Percentiles rank a stretch among this genome's conserved stretches.
Evolutionary conservation across 805 yeast genomes (phyloP).

Genomic region (Candida orba): DNA sequence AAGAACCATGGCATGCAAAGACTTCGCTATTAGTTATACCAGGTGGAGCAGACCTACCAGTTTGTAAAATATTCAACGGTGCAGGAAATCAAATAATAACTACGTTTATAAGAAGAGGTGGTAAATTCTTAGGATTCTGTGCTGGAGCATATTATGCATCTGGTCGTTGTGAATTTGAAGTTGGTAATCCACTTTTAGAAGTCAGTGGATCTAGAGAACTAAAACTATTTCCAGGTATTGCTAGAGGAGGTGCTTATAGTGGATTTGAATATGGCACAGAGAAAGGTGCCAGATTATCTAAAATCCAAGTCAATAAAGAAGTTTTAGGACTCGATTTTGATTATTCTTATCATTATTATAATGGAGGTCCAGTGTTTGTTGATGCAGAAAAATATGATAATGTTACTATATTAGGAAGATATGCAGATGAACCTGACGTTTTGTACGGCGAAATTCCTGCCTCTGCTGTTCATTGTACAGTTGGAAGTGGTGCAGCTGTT

Average conservation of each 20-base stretch:
- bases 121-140: constrained; percentile 80
- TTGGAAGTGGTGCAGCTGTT: constrained; percentile 71
- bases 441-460: constrained; percentile 38
- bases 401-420: constrained; percentile 70
- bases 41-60: constrained; percentile 95
- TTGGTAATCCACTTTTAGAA: constrained; percentile 61
- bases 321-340: constrained; percentile 25
- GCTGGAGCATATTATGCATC: constrained; percentile 92
- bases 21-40: constrained; percentile 81
- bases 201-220: constrained; percentile 84
- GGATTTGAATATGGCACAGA: constrained; percentile 81
- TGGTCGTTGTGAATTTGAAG: constrained; percentile 73
- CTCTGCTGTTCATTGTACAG: constrained; percentile 61
- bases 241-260: constrained; percentile 71
- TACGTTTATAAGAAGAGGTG: constrained; percentile 70
- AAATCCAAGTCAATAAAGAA: constrained; percentile 32
- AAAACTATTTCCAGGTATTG: constrained; percentile 72
- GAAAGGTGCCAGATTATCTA: constrained; percentile 61
- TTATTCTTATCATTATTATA: constrained; percentile 45
- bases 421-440: constrained; percentile 50
- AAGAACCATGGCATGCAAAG: constrained; percentile 85
- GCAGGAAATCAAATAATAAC: constrained; percentile 52
- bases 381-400: constrained; percentile 55
- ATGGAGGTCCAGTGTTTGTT: constrained; percentile 87
- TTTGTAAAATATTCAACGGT: constrained; percentile 67